These are phyloP conservation scores for Aspergillus tubingensis DNA, from an alignment of 2,329 filamentous ascomycete species.

Conservation along the genomic window DNA sequence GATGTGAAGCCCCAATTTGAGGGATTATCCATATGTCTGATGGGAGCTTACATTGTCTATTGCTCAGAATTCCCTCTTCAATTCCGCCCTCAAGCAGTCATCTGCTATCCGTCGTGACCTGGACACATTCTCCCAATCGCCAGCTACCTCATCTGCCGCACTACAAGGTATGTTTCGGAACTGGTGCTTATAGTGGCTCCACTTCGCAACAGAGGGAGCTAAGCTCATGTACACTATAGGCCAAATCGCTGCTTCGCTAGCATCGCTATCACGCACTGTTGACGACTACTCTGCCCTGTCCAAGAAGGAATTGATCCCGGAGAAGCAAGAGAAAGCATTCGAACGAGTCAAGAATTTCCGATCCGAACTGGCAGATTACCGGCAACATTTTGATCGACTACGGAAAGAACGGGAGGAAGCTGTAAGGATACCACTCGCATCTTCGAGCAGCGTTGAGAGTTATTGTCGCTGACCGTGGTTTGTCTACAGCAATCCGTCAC, in stretches of 20 bases:
- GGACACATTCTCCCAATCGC: constrained; percentile 65
- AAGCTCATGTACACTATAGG: constrained; percentile 41
- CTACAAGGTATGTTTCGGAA: constrained; percentile 54
- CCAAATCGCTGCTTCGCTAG: constrained; percentile 75
- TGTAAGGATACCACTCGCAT: constrained; percentile 39
- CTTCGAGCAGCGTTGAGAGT: background rate
- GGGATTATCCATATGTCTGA: background rate
- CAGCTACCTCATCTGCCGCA: constrained; percentile 59
- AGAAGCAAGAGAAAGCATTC: constrained; percentile 87
- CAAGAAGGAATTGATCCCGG: constrained; percentile 82
- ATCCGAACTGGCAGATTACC: constrained; percentile 76
- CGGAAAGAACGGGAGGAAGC: constrained; percentile 77
- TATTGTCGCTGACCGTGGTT: background rate
- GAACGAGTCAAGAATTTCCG: constrained; percentile 86
- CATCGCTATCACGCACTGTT: constrained; percentile 82
- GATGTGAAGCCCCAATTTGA: background rate
- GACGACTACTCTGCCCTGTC: constrained; percentile 88
- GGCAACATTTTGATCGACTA: constrained; percentile 73
- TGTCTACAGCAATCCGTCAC: constrained; percentile 57
- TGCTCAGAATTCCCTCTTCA: constrained; percentile 76
- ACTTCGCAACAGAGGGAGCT: background rate
- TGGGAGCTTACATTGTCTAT: background rate
- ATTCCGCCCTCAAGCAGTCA: constrained; percentile 81
- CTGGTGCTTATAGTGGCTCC: background rate
- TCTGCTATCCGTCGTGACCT: constrained; percentile 77